Conservation (phyloP, 306 rosid genomes). For the Glycine tomentella region DNA sequence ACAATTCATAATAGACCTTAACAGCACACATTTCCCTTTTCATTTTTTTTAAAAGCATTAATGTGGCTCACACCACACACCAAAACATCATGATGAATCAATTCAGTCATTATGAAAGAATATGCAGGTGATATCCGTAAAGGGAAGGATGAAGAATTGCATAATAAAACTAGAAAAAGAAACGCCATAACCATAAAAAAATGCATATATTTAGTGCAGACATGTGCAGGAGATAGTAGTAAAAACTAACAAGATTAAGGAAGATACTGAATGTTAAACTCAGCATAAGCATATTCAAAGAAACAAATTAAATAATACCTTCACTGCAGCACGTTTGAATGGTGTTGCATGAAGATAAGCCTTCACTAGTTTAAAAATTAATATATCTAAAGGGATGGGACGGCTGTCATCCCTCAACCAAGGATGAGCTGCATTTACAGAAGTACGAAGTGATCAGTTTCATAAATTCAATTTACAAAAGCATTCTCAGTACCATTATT, state of each 20-base stretch:
- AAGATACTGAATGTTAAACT: neutral
- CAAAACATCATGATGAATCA: neutral
- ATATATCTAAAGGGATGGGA: slow-evolving; percentile 80
- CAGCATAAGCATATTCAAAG: slow-evolving; percentile 34
- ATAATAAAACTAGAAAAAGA: neutral
- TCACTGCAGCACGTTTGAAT: slow-evolving; percentile 88
- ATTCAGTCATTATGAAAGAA: slow-evolving; percentile 11
- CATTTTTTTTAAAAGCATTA: too few species aligned
- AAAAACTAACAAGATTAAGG: neutral
- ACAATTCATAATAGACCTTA: slow-evolving; percentile 16
- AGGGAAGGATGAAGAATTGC: neutral
- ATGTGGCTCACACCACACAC: neutral
- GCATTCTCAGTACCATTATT: slow-evolving; percentile 7
- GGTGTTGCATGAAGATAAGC: slow-evolving; percentile 85
- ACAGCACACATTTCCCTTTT: too few species aligned
- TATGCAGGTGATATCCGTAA: neutral
- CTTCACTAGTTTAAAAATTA: slow-evolving; percentile 83
- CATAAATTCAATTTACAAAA: slow-evolving; percentile 14
- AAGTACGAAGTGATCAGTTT: slow-evolving; percentile 38
- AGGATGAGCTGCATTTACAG: slow-evolving; percentile 83
- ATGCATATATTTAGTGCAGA: neutral
- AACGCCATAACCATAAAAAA: neutral
- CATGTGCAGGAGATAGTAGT: neutral
- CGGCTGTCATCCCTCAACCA: slow-evolving; percentile 81
- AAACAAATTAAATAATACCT: slow-evolving; percentile 63